Evolutionary conservation across 1,139 yeast genomes (phyloP).

Genomic region (Scheffersomyces insectosa): DNA sequence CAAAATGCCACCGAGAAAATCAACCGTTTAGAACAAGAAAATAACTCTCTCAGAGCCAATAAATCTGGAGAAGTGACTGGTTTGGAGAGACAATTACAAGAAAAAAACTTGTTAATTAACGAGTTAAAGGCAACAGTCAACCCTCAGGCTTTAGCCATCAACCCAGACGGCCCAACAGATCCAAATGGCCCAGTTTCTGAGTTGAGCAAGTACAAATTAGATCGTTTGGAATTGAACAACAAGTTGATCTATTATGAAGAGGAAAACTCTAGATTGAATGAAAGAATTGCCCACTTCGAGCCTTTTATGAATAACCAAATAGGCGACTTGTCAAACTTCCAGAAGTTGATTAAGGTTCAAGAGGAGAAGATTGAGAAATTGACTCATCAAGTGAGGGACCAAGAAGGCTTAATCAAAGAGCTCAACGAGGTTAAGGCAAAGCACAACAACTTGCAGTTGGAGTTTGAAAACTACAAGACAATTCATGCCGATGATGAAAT

Average conservation of each 20-base stretch:
- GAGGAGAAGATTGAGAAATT: conserved; percentile 45
- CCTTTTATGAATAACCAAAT: conserved; percentile 58
- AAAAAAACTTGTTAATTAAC: conserved; percentile 34
- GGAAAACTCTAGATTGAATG: conserved; percentile 44
- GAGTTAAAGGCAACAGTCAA: conserved; percentile 38
- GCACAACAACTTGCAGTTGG: conserved; percentile 45
- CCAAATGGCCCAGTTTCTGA: conserved; percentile 30
- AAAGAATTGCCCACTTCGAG: conserved; percentile 48
- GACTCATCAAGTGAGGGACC: conserved; percentile 43
- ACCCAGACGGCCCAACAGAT: conserved; percentile 15
- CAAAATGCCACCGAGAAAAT: conserved; percentile 55
- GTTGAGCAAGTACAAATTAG: conserved; percentile 40
- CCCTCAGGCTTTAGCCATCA: conserved; percentile 31
- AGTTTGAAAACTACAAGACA: conserved; percentile 43
- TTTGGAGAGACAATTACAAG: conserved; percentile 28
- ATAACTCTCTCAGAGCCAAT: conserved; percentile 24
- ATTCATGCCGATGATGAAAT: conserved; percentile 37
- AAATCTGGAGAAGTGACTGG: conserved; percentile 16
- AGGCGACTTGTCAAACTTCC: conserved; percentile 53
- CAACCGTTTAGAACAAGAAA: conserved; percentile 46
- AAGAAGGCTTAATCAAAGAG: conserved; percentile 47
- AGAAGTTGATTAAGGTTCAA: conserved; percentile 56
- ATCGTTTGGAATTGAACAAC: conserved; percentile 46
- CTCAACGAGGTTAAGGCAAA: conserved; percentile 49
- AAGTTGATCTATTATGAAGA: conserved; percentile 46